Evolutionary conservation across 345 rosid genomes (phyloP).

Genomic region (Erodium maritimum): DNA sequence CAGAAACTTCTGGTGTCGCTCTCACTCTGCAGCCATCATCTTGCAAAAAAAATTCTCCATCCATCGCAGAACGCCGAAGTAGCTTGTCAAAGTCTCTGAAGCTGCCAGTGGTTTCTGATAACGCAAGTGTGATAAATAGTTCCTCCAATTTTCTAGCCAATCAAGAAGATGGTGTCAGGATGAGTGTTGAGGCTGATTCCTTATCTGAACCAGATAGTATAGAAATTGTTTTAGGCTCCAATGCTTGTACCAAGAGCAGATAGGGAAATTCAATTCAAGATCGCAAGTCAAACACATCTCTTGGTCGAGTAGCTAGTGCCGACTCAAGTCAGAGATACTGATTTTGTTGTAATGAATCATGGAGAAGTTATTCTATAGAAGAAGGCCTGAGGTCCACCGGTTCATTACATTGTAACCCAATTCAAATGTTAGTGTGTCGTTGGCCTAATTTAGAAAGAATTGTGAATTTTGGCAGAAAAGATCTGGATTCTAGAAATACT

Average conservation of each 20-base stretch:
- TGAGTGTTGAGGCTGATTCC: conserved; percentile 18
- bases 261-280: conserved; percentile 21
- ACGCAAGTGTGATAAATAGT: conserved; percentile 21
- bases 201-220: conserved; percentile 21
- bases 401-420: conserved; percentile 12
- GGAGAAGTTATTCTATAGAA: conserved; percentile 10
- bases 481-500: conserved; percentile 48
- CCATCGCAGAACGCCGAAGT: conserved; percentile 88
- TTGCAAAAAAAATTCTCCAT: conserved; percentile 37
- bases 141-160: conserved; percentile 13
- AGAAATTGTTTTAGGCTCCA: conserved; percentile 45
- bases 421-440: conserved; percentile 34
- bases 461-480: conserved; percentile 21
- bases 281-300: conserved; percentile 20
- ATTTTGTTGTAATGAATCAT: conserved; percentile 11
- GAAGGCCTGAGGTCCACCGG: conserved; percentile 11
- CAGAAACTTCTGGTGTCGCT: conserved; percentile 24
- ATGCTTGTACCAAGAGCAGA: conserved; percentile 25
- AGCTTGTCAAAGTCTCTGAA: conserved; percentile 53
- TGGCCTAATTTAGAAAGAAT: conserved; percentile 63
- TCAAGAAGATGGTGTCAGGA: conserved; percentile 21
- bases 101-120: conserved; percentile 48
- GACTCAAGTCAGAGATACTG: conserved; percentile 22
- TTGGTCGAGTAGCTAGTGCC: conserved; percentile 11
- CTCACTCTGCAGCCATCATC: conserved; percentile 27